These are phyloP conservation scores for Fomes fomentarius DNA, from an alignment of 1,284 basidiomycete species.

Conservation along the genomic window DNA sequence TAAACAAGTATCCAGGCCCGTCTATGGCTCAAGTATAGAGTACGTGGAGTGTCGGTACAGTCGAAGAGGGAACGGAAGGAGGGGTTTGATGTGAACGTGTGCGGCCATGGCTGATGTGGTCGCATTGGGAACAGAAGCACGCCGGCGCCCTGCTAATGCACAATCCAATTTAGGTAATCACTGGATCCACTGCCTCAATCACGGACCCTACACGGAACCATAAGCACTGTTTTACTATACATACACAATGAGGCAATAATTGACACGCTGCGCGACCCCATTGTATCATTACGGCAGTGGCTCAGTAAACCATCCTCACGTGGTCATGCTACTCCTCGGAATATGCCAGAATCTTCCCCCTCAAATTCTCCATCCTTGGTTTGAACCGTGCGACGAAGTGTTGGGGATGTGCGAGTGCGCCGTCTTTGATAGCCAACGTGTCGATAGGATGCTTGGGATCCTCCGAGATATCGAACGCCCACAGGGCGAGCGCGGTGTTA, in stretches of 20 bases:
- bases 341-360: conserved; percentile 13
- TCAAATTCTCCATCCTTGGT: conserved; percentile 17
- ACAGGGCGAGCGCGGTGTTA: conserved; percentile 59
- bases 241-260: too few relatives aligned
- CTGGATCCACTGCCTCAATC: too few relatives aligned
- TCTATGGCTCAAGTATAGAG: not conserved
- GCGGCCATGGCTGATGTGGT: not conserved
- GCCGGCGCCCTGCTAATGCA: not conserved
- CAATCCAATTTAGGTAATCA: too few relatives aligned
- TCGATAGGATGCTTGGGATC: conserved; percentile 58
- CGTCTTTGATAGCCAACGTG: conserved; percentile 56
- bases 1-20: not conserved
- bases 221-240: too few relatives aligned
- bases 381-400: conserved; percentile 55
- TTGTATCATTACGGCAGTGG: too few relatives aligned
- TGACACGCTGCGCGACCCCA: too few relatives aligned
- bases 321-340: conserved; percentile 4
- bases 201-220: too few relatives aligned
- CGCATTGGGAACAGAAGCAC: not conserved
- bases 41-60: not conserved
- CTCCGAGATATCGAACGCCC: conserved; percentile 56
- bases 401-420: conserved; percentile 57
- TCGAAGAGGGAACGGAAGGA: not conserved
- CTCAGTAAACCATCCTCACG: not conserved
- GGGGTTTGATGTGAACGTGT: not conserved